Conservation (phyloP, 225 moss, liverwort and hornwort genomes). For the Anthoceros angustus region DNA sequence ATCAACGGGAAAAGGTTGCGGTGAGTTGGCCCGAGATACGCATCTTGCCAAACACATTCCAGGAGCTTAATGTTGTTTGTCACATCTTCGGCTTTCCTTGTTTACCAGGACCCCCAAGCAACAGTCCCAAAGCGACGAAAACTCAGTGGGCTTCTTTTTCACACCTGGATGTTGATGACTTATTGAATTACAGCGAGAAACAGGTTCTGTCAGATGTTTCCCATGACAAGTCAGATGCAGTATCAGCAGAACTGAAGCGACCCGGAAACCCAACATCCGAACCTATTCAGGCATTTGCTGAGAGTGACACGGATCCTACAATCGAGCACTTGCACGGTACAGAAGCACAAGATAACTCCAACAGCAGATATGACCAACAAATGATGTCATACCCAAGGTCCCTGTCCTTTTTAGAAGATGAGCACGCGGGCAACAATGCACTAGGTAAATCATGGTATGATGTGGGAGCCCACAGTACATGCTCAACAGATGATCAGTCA, state of each 20-base stretch:
- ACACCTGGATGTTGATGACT: not conserved
- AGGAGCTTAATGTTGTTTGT: not conserved
- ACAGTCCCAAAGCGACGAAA: not conserved
- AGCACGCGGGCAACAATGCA: too few species aligned
- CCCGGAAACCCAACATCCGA: not conserved
- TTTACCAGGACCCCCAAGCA: not conserved
- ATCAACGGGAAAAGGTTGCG: not conserved
- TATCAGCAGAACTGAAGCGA: not conserved
- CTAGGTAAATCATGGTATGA: too few species aligned
- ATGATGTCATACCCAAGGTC: too few species aligned
- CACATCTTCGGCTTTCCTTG: not conserved
- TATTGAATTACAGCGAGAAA: not conserved
- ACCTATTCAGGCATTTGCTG: too few species aligned
- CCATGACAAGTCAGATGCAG: not conserved
- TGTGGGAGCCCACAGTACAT: too few species aligned
- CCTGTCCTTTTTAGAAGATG: too few species aligned
- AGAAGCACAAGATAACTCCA: too few species aligned
- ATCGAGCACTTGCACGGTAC: too few species aligned
- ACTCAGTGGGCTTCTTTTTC: not conserved
- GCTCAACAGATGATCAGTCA: not conserved
- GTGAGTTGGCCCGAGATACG: not conserved
- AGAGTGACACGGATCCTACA: too few species aligned
- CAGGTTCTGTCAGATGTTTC: not conserved
- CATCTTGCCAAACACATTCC: not conserved
- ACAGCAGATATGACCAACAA: too few species aligned